phyloP scores from a whole-genome alignment of 1,139 yeast genomes.

The Eremothecium sinecaudum region DNA sequence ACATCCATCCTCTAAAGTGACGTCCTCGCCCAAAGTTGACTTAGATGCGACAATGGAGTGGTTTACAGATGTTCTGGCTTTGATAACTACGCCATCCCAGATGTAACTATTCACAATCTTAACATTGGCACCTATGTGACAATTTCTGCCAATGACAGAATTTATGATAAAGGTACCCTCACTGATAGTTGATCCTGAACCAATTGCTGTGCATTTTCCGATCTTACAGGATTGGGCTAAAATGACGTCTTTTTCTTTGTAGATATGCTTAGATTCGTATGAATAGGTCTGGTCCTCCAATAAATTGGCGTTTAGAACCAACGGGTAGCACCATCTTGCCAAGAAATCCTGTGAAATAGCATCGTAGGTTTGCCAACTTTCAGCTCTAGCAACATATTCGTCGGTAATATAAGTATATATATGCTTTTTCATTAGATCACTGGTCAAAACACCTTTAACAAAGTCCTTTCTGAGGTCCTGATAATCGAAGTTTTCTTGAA shows the following conservation, averaged over 20 bases:
- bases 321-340: constrained; percentile 88
- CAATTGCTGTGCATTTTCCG: constrained; percentile 69
- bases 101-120: constrained; percentile 63
- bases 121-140: constrained; percentile 74
- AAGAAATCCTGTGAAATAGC: constrained; percentile 85
- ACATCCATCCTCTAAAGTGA: constrained; percentile 52
- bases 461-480: constrained; percentile 80
- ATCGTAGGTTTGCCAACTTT: constrained; percentile 86
- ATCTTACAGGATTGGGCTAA: constrained; percentile 88
- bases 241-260: constrained; percentile 73
- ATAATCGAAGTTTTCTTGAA: constrained; percentile 93
- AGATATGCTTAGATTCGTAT: constrained; percentile 76
- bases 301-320: constrained; percentile 78
- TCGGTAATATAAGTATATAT: constrained; percentile 77
- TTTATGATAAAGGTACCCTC: constrained; percentile 45
- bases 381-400: constrained; percentile 87
- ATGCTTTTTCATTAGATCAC: constrained; percentile 83
- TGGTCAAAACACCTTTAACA: constrained; percentile 79
- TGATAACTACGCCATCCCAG: constrained; percentile 75
- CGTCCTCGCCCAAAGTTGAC: constrained; percentile 46
- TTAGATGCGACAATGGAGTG: constrained; percentile 63
- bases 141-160: constrained; percentile 77
- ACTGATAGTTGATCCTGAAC: constrained; percentile 59
- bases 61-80: constrained; percentile 49
- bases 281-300: constrained; percentile 61